Base-by-base conservation (phyloP, 495 filamentous ascomycete genomes). In the Diplogelasinospora grovesii region DNA sequence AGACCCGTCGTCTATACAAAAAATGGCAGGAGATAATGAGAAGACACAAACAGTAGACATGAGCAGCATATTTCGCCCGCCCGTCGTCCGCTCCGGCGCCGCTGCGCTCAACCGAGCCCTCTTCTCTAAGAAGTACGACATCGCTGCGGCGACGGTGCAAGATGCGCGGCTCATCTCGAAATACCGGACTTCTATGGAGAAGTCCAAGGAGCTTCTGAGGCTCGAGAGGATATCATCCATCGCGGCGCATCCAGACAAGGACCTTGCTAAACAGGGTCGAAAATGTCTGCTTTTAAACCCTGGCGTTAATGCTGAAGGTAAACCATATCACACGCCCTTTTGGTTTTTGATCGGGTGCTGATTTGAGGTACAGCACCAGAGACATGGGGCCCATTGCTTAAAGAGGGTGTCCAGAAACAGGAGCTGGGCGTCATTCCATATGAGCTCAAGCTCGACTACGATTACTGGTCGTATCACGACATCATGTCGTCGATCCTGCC, bases 391-490 rank as follows among this genome's bases (percentile, higher is more conserved):
- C 53, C 78, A 4, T 73, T 64, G 22, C 56, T 95, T n/a, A 71
- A 60, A 24, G 79, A 85, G 34, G 73, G 87, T 18, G 77, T 89
- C 1, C 55, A 80, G 35, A 72, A 68, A 36, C 70, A 82, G 45
- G 74, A 81, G 22, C 57, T 95, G 25, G 66, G 69, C 10, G 53
- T 97, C 22, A 68, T 83, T 9, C 82, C 85, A 5, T 97, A 83
- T 57, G 70, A 80, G 30, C 63, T 99, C 25, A 54, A 70, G 24
- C 66, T 99, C 43, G 75, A 82, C 36, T 99, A 99, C 65, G 68
- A 79, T 41, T 81, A 88, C 59, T 99, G 88, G 89, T 79, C 64
- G 25, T 89, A 87, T 57, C 66, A 79, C 41, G 89, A 97, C 49
- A 82, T 97, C 20, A 85, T 96, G 56, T 60, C 54, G 13, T 71